These are phyloP conservation scores for Kewa caespitosa DNA, from an alignment of 179 eudicot species.

Conservation along the genomic window DNA sequence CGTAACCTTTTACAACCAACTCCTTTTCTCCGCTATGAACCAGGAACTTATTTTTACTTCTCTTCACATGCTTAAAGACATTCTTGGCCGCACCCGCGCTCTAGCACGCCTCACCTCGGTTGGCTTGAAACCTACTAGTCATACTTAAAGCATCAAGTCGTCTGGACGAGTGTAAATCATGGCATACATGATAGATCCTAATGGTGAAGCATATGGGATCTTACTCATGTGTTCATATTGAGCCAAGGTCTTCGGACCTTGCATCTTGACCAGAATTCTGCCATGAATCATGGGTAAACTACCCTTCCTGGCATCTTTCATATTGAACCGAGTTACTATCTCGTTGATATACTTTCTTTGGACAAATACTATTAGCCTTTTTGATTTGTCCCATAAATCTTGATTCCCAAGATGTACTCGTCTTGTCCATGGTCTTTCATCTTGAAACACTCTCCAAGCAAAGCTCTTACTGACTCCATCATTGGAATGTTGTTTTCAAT, in stretches of 20 bases:
- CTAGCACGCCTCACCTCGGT: not conserved
- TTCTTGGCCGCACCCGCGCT: not conserved
- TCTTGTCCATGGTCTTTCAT: not conserved
- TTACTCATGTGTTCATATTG: no score
- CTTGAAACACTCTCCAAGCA: not conserved
- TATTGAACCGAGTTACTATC: not conserved
- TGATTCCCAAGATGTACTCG: not conserved
- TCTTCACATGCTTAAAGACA: not conserved
- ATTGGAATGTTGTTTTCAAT: not conserved
- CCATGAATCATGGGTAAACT: no score
- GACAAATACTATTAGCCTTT: not conserved
- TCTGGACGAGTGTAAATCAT: not conserved
- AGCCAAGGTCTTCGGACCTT: no score
- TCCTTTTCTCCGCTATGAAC: not conserved
- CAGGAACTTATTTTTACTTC: not conserved
- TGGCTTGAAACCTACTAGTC: not conserved
- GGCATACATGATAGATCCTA: constrained; percentile 12
- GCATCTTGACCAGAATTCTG: no score
- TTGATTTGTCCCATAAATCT: not conserved
- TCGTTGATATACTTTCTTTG: not conserved
- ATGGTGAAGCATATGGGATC: not conserved
- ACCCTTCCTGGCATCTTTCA: no score
- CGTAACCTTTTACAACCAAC: not conserved
- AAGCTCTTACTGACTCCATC: not conserved
- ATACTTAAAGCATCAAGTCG: not conserved